Evolutionary conservation across 495 filamentous ascomycete genomes (phyloP).

Genomic region (Podospora anserina): DNA sequence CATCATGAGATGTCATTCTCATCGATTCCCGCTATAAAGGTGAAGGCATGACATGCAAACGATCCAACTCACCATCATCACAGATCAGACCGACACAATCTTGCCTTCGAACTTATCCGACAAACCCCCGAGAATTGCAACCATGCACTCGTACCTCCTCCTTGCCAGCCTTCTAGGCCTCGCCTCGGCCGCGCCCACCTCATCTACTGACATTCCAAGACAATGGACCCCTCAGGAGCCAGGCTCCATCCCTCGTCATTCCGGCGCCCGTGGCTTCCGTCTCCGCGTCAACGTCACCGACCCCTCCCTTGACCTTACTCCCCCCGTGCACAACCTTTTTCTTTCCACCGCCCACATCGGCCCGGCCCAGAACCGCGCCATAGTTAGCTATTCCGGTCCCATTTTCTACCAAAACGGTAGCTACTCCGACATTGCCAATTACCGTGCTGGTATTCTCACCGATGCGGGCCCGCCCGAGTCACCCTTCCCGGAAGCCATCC

Average conservation of each 20-base stretch:
- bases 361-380: slow-evolving; percentile 11
- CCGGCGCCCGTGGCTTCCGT: slow-evolving; percentile 10
- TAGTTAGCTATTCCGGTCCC: background rate
- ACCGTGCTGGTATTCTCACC: background rate
- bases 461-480: background rate
- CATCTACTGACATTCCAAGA: background rate
- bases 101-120: background rate
- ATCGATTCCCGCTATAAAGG: background rate
- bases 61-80: background rate
- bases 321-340: background rate
- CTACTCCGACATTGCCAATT: background rate
- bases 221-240: background rate
- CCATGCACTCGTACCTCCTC: background rate
- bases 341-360: slow-evolving; percentile 10
- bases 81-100: background rate
- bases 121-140: background rate
- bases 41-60: background rate
- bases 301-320: slow-evolving; percentile 6
- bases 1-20: background rate
- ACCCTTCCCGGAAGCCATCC: background rate
- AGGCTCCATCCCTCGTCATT: slow-evolving; percentile 10
- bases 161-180: background rate
- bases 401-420: slow-evolving; percentile 17
- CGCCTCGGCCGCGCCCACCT: background rate
- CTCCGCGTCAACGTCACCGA: slow-evolving; percentile 15